Conservation (phyloP, 257 asterid genomes). For the Jaltomata sinuosa region DNA sequence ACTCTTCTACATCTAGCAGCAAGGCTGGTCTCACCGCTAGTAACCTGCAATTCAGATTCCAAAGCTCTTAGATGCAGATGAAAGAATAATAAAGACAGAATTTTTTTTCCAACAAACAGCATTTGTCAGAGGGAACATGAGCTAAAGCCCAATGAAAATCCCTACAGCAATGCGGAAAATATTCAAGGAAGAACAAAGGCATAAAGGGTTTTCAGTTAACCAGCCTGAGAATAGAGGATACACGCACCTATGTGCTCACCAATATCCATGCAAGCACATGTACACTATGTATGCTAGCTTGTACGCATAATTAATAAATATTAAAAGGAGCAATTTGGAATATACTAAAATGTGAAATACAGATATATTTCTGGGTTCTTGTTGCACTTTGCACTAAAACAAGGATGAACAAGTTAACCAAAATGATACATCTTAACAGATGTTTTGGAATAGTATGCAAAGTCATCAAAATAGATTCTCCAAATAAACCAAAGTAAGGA, state of each 20-base stretch:
- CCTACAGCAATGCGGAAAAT: background rate
- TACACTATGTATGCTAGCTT: background rate
- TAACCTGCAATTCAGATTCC: constrained; percentile 35
- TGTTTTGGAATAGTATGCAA: background rate
- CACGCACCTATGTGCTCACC: background rate
- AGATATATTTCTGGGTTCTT: background rate
- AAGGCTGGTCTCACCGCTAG: constrained; percentile 70
- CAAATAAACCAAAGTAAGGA: background rate
- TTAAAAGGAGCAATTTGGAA: background rate
- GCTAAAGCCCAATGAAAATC: background rate
- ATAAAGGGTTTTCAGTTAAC: background rate
- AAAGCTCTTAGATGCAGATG: background rate
- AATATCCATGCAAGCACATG: background rate
- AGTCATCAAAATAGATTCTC: background rate
- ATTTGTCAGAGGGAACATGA: background rate
- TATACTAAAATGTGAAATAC: background rate
- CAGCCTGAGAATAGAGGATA: background rate
- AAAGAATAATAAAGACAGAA: background rate
- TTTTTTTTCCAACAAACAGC: background rate
- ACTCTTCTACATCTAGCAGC: constrained; percentile 81
- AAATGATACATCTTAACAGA: background rate
- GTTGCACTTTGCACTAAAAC: background rate
- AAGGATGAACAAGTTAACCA: background rate
- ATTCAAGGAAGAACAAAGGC: background rate
- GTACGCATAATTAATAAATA: background rate